phyloP scores from a whole-genome alignment of 179 eudicot species.

The Dionaea muscipula region DNA sequence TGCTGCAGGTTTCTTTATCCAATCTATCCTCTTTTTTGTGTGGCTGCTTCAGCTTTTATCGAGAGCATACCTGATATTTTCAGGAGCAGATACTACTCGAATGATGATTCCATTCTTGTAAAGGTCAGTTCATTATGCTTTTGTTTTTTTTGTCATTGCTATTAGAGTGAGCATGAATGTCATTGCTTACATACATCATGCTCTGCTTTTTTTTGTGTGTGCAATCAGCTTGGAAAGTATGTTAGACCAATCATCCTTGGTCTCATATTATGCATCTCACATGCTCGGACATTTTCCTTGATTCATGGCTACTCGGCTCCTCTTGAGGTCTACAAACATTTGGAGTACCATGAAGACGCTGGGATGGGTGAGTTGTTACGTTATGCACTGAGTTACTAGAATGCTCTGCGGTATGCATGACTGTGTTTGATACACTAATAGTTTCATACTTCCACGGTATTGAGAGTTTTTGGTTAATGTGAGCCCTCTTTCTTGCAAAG shows the following conservation, averaged over 20 bases:
- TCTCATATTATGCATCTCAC: conserved; percentile 63
- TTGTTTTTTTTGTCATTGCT: neutral
- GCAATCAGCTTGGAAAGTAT: conserved; percentile 57
- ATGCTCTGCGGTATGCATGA: neutral
- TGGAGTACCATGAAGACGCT: conserved; percentile 80
- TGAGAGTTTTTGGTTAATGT: too few relatives aligned
- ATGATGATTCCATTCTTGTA: conserved; percentile 35
- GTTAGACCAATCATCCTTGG: conserved; percentile 70
- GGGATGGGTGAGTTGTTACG: conserved; percentile 39
- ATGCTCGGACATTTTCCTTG: conserved; percentile 81
- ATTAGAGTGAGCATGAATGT: conserved; percentile 2
- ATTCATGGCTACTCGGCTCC: conserved; percentile 95
- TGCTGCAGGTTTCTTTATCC: conserved; percentile 83
- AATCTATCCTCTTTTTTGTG: conserved; percentile 84
- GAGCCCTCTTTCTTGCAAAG: too few relatives aligned
- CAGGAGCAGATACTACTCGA: conserved; percentile 45
- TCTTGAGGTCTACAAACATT: conserved; percentile 87
- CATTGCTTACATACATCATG: neutral
- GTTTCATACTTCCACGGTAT: too few relatives aligned
- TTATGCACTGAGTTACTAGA: neutral
- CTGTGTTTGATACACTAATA: too few relatives aligned
- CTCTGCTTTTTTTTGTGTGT: neutral
- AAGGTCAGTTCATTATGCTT: conserved; percentile 27
- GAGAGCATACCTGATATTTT: conserved; percentile 86
- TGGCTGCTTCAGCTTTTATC: conserved; percentile 88